Evolutionary conservation across 768 basidiomycete genomes (phyloP).

Genomic region (Steccherinum ochraceum): DNA sequence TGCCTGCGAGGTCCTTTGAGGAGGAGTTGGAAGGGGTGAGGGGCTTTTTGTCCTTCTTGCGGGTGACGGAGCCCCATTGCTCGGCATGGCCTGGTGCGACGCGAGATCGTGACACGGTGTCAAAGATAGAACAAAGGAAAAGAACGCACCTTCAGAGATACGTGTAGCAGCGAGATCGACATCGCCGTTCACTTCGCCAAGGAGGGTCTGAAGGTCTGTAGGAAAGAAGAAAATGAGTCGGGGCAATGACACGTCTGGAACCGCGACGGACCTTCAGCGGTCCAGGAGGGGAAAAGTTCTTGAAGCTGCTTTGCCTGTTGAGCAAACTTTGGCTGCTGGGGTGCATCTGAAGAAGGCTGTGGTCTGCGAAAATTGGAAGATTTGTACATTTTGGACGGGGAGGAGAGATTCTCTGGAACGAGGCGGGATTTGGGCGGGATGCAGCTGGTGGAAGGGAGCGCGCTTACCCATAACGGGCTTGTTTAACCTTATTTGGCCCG

Average conservation of each 20-base stretch:
- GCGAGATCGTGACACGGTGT: constrained; percentile 13
- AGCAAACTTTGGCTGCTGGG: constrained; percentile 37
- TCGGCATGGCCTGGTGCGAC: constrained; percentile 53
- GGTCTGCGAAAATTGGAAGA: constrained; percentile 24
- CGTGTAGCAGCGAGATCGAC: constrained; percentile 61
- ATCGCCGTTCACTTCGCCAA: constrained; percentile 65
- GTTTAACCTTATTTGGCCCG: background rate
- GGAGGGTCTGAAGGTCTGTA: constrained; percentile 61
- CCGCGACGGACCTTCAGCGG: constrained; percentile 51
- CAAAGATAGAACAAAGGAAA: constrained; percentile 12
- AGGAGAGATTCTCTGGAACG: constrained; percentile 7
- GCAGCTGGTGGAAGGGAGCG: background rate
- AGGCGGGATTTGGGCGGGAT: constrained; percentile 11
- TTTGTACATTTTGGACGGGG: constrained; percentile 22
- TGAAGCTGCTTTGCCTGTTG: constrained; percentile 54
- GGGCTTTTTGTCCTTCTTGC: constrained; percentile 83
- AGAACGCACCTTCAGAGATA: constrained; percentile 61
- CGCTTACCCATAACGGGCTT: background rate
- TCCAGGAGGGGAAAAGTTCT: constrained; percentile 67
- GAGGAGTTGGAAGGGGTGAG: constrained; percentile 30
- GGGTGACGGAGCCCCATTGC: constrained; percentile 79
- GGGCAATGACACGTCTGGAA: constrained; percentile 10
- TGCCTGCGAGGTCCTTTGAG: constrained; percentile 45
- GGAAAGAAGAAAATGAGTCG: constrained; percentile 1
- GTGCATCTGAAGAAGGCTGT: constrained; percentile 17